Evolutionary conservation across 2,329 filamentous ascomycete species (phyloP).

Genomic region (Xylariaceae sp.): DNA sequence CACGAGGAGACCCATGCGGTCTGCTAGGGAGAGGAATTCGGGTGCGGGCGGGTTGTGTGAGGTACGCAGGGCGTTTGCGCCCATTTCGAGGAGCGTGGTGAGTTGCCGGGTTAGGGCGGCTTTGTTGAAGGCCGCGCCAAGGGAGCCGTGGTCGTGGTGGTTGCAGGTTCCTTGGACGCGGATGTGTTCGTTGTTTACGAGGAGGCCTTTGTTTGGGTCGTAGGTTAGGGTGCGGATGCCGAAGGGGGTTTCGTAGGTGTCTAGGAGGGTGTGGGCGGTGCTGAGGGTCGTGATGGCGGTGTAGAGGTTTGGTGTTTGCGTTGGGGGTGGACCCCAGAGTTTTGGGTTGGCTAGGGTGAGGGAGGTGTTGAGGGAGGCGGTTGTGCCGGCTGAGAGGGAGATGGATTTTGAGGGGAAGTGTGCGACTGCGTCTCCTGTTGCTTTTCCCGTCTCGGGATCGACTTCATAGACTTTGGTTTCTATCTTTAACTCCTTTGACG

Average conservation of each 20-base stretch:
- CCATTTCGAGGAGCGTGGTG: conserved; percentile 45
- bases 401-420: conserved; percentile 32
- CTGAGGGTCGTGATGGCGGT: conserved; percentile 41
- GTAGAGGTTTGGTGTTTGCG: conserved; percentile 44
- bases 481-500: conserved; percentile 34
- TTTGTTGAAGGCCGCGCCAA: conserved; percentile 47
- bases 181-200: conserved; percentile 43
- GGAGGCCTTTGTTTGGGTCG: conserved; percentile 37
- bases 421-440: conserved; percentile 31
- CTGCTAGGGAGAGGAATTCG: conserved; percentile 46
- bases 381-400: conserved; percentile 31
- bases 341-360: conserved; percentile 35
- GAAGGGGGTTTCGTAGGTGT: conserved; percentile 46
- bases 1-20: conserved; percentile 46
- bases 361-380: conserved; percentile 34
- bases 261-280: too few species aligned
- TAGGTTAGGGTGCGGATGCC: conserved; percentile 44
- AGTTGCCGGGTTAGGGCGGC: conserved; percentile 44
- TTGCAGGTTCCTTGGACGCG: conserved; percentile 44
- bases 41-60: conserved; percentile 50
- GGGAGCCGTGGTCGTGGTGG: conserved; percentile 47
- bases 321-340: conserved; percentile 45
- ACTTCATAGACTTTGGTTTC: conserved; percentile 38
- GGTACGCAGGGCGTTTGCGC: conserved; percentile 45
- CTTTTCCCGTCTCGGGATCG: conserved; percentile 31